These are phyloP conservation scores for Clausena lansium DNA, from an alignment of 345 rosid species.

Conservation along the genomic window DNA sequence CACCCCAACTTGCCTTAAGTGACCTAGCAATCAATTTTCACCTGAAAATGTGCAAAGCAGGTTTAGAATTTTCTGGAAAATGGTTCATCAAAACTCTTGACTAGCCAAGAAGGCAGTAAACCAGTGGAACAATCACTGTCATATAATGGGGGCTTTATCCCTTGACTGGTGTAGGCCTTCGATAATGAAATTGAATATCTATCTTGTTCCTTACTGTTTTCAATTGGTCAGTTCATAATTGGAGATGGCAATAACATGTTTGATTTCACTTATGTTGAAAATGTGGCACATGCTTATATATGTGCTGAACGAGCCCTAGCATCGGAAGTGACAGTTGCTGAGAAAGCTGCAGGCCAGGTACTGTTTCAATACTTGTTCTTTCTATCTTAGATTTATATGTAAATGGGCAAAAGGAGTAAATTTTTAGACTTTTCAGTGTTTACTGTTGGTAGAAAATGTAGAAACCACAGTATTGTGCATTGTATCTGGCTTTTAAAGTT, in stretches of 20 bases:
- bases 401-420: background rate
- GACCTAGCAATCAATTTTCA: background rate
- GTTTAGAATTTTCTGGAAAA: background rate
- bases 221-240: constrained; percentile 65
- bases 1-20: background rate
- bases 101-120: background rate
- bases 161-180: constrained; percentile 4
- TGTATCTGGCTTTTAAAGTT: constrained; percentile 1
- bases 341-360: constrained; percentile 92
- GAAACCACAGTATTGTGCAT: background rate
- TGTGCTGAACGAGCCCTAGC: constrained; percentile 97
- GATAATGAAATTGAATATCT: background rate
- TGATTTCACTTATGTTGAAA: constrained; percentile 90
- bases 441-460: background rate
- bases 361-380: constrained; percentile 18
- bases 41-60: background rate
- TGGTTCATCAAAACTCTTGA: background rate
- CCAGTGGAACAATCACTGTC: background rate
- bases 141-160: background rate
- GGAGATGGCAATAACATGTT: constrained; percentile 82
- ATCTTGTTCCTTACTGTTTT: background rate
- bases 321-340: constrained; percentile 61
- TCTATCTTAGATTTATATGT: background rate
- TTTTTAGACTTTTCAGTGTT: background rate
- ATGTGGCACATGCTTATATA: constrained; percentile 91